These are phyloP conservation scores for Amauroascus verrucosus DNA, from an alignment of 2,329 filamentous ascomycete species.

Conservation along the genomic window DNA sequence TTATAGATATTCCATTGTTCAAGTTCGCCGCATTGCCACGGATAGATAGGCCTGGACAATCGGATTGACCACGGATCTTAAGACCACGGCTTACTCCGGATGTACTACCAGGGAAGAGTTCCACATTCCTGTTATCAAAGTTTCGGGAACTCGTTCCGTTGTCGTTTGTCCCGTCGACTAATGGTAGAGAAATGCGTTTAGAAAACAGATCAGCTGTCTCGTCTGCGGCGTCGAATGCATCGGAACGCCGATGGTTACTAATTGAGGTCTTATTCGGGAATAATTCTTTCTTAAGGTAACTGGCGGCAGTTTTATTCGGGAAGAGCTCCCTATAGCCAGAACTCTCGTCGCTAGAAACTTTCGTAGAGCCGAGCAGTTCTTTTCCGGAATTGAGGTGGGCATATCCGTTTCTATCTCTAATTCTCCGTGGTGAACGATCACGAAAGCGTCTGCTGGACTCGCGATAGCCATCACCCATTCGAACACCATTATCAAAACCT, in stretches of 20 bases:
- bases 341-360: conserved; percentile 20
- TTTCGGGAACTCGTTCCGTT: background rate
- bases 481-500: conserved; percentile 29
- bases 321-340: conserved; percentile 37
- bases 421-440: conserved; percentile 30
- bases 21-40: conserved; percentile 28
- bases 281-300: conserved; percentile 46
- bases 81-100: conserved; percentile 32
- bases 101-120: conserved; percentile 31
- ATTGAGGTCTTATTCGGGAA: conserved; percentile 43
- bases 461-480: conserved; percentile 26
- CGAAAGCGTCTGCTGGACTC: conserved; percentile 34
- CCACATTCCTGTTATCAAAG: conserved; percentile 25
- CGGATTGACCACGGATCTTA: conserved; percentile 51
- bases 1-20: conserved; percentile 51
- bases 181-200: conserved; percentile 40
- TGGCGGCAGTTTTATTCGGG: conserved; percentile 33
- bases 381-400: conserved; percentile 31
- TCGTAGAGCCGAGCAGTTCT: conserved; percentile 48
- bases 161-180: conserved; percentile 35
- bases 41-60: conserved; percentile 30
- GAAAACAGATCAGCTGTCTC: conserved; percentile 45
- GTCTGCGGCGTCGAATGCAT: conserved; percentile 46
- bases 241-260: conserved; percentile 39
- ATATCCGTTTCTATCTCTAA: conserved; percentile 22